Base-by-base conservation (phyloP, 805 yeast genomes). In the Schizosaccharomyces japonicus region DNA sequence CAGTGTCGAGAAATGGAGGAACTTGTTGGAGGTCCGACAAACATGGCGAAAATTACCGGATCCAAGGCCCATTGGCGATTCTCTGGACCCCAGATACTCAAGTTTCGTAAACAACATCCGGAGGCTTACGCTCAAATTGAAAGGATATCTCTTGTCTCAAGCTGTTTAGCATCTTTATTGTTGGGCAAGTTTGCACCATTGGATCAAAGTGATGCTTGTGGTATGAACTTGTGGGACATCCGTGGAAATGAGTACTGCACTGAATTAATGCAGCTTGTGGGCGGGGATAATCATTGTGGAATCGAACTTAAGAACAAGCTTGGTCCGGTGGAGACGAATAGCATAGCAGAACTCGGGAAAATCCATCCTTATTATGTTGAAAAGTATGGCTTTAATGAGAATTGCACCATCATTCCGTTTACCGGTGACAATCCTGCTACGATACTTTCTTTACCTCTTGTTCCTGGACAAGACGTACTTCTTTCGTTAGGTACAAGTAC, bases 401-500 rank as follows among this genome's bases (percentile, higher is more conserved):
- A 63, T 1, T 76, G 93, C 55, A 61, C 66, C 42, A 66, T 84
- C 11, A 76, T 70, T 53, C 71, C 93, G 1, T 78, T 82, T 57
- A 84, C 95, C 0, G 95, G 95, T 25, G 95, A 84, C 59, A 84
- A 84, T 57, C 67, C 84, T 49, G 94, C 94, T 2, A 84, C 95
- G 0, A 77, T 84, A 45, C 68, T 85, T 53, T 75, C 94, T 0
- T 64, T 85, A 30, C 94, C 94, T 1, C 66, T 84, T 52, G 65
- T 70, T 31, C 73, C 78, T 26, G 46, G 33, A 15, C 77, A 79
- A 58, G 95, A 84, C 59, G 71, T 80, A 19, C 66, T 85, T 52
- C 69, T 85, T 2, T 80, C 93, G 1, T 66, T 85, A 59, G 95
- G 95, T 0, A 84, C 95, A 0, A 78, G 90, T n/a, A 84, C 95